Base-by-base conservation (phyloP, 108 stramenopile species). In the Skeletonema potamos region DNA sequence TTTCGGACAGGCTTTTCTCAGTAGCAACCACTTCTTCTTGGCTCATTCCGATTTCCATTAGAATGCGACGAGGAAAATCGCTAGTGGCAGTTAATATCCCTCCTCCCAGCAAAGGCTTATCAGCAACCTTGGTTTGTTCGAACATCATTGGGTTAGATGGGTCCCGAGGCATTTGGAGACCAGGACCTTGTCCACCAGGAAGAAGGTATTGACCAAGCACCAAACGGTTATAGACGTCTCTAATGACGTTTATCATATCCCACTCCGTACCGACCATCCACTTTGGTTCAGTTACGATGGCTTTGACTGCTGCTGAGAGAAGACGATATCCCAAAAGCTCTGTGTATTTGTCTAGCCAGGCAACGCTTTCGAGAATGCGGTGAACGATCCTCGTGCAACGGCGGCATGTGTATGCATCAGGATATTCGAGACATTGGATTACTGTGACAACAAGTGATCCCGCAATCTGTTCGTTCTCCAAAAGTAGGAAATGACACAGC, bases 191-290 rank as follows among this genome's bases (percentile, higher is more conserved):
- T n/a, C 92, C 95, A 41, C 92, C 92, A 18, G 85, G 82, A 51
- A 87, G 92, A 36, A 90, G 70, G 4, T 82, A 79, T 70, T 96
- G 95, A 8, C 95, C 95, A 24, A 93, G 77, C 2, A 90, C 88
- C 41, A 96, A 65, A 37, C 95, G 87, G 59, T 87, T 84, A 66
- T 93, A 96, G 59, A 96, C 88, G 70, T 96, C 95, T 58, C 95
- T 84, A 22, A 91, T 74, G 12, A 96, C 68, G 73, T 92, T 93
- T 54, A 96, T 96, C 84, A 96, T 85, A 66, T 92, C 92, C 95
- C 95, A 96, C 64, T 96, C 95, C 12, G 91, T 74, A 1, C 95
- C 92, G 11, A 96, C 89, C 95, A 96, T 96, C 95, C 95, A 96
- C 55, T 92, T 92, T 9, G 92, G 95, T 71, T 96, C 91, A 6